These are phyloP conservation scores for Populus simonii DNA, from an alignment of 345 rosid species.

Conservation along the genomic window DNA sequence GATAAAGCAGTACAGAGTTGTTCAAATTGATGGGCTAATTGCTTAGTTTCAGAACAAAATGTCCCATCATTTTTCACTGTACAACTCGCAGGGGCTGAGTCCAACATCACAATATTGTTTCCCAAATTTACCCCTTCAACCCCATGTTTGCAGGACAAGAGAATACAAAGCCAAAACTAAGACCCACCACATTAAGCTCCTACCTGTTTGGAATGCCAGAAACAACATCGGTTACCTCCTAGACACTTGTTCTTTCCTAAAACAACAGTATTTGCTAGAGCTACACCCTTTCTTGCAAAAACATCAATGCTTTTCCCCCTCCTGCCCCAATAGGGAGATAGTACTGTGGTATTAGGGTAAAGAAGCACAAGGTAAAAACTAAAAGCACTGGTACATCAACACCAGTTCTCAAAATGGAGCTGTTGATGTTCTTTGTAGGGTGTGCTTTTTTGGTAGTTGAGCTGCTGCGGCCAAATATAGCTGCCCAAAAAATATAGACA, in stretches of 20 bases:
- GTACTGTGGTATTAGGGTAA: no score
- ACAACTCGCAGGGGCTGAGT: background rate
- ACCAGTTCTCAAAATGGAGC: slow-evolving; percentile 69
- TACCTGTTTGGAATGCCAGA: slow-evolving; percentile 22
- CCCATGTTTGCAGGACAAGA: background rate
- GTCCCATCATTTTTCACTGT: background rate
- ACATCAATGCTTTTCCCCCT: background rate
- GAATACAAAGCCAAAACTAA: background rate
- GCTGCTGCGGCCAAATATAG: slow-evolving; percentile 41
- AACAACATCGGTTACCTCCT: background rate
- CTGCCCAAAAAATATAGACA: slow-evolving; percentile 31
- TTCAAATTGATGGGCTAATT: no score
- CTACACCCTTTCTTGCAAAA: slow-evolving; percentile 2
- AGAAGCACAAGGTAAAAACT: background rate
- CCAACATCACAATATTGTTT: no score
- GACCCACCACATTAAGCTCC: slow-evolving; percentile 24
- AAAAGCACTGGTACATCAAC: background rate
- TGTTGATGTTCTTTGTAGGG: slow-evolving; percentile 52
- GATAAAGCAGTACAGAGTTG: no score
- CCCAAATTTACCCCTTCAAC: background rate
- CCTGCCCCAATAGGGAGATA: no score
- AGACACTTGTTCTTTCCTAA: background rate
- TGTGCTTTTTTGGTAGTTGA: slow-evolving; percentile 43
- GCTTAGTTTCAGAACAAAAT: background rate
- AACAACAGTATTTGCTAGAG: slow-evolving; percentile 14